Conservation (phyloP, 192 early-diverging fungal species). For the Funneliformis geosporum region DNA sequence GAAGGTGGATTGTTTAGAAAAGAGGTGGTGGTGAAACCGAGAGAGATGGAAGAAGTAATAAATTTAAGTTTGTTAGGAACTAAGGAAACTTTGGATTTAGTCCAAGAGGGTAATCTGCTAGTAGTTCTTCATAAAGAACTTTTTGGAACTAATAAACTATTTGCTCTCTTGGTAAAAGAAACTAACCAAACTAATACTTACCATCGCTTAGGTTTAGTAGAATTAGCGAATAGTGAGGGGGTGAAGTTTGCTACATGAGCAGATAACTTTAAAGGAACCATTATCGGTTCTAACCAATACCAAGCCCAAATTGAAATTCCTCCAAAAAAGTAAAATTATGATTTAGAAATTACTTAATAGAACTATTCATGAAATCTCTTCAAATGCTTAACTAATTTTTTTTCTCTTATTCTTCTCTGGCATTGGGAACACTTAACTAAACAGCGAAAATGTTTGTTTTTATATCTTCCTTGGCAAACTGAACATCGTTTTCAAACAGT, state of each 20-base stretch:
- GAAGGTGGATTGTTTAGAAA: neutral
- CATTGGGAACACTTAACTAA: too few species aligned
- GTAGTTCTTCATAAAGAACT: neutral
- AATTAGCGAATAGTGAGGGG: neutral
- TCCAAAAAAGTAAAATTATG: neutral
- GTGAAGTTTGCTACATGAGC: too few species aligned
- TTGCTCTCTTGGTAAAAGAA: neutral
- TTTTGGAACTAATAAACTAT: neutral
- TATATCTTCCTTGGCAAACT: too few species aligned
- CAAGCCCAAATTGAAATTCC: conserved; percentile 7
- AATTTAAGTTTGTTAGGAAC: neutral
- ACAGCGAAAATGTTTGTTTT: too few species aligned
- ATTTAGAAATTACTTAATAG: too few species aligned
- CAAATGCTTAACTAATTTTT: too few species aligned
- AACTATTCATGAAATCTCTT: too few species aligned
- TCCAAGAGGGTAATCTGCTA: neutral
- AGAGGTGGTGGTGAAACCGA: neutral
- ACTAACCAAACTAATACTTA: neutral
- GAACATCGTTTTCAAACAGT: too few species aligned
- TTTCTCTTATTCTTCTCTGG: too few species aligned
- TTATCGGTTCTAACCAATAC: neutral
- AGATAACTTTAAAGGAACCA: neutral
- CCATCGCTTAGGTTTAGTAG: neutral
- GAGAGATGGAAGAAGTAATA: neutral
- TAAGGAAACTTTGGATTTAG: neutral